Conservation (phyloP, 305 asterid genomes). For the Caryopteris hybrid region DNA sequence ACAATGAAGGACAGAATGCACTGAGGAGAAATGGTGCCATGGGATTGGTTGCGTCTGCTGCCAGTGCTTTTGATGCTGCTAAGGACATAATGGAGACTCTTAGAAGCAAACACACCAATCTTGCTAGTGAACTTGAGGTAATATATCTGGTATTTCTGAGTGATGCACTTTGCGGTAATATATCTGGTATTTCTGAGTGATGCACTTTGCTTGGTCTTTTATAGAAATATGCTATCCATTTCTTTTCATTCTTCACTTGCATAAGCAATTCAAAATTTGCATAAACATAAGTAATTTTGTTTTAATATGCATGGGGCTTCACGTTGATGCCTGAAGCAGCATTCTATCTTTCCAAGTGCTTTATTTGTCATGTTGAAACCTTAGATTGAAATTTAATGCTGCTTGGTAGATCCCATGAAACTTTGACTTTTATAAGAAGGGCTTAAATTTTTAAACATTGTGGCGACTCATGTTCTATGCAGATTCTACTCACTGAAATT, state of each 20-base stretch:
- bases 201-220: slow-evolving; percentile 8
- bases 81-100: slow-evolving; percentile 98
- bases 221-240: background rate
- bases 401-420: slow-evolving; percentile 8
- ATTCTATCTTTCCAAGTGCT: background rate
- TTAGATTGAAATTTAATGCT: slow-evolving; percentile 4
- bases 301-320: slow-evolving; percentile 13
- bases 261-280: background rate
- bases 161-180: slow-evolving; percentile 33
- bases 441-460: background rate
- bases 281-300: background rate
- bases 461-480: slow-evolving; percentile 21
- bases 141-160: slow-evolving; percentile 1
- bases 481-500: slow-evolving; percentile 94
- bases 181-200: background rate
- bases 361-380: slow-evolving; percentile 6
- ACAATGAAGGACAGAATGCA: slow-evolving; percentile 73
- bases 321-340: slow-evolving; percentile 5
- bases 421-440: slow-evolving; percentile 7
- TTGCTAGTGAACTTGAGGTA: slow-evolving; percentile 95
- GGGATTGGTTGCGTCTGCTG: slow-evolving; percentile 88
- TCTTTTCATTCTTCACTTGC: background rate
- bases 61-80: slow-evolving; percentile 99
- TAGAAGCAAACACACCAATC: slow-evolving; percentile 92
- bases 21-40: slow-evolving; percentile 76